A percentile compares a stretch with the other conserved stretches of the same genome.
Evolutionary conservation across 345 rosid genomes (phyloP).

Genomic region (Capsella bursapastoris): DNA sequence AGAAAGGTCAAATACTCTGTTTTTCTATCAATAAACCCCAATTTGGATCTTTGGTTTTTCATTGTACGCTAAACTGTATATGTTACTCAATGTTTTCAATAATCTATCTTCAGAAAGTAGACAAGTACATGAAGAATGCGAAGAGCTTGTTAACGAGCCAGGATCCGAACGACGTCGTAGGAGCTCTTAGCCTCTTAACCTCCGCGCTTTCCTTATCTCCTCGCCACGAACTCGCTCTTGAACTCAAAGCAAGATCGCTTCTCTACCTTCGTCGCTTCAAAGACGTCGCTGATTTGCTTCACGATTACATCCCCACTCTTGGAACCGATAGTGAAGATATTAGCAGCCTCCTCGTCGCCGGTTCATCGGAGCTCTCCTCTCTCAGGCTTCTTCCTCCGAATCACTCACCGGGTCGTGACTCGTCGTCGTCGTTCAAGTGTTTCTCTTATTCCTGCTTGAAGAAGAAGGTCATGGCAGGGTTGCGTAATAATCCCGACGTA

Average conservation of each 20-base stretch:
- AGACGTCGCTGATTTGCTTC: slow-evolving; percentile 15
- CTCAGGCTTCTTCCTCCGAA: not conserved
- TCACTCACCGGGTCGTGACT: slow-evolving; percentile 53
- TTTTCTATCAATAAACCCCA: too few relatives aligned
- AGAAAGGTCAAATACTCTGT: not conserved
- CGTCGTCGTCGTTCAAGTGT: slow-evolving; percentile 83
- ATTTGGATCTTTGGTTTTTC: not conserved
- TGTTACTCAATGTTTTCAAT: not conserved
- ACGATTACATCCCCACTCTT: not conserved
- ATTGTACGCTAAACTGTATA: not conserved
- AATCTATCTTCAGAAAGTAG: not conserved
- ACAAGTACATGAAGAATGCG: not conserved
- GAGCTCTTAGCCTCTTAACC: not conserved
- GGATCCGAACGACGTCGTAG: not conserved
- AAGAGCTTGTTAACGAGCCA: not conserved
- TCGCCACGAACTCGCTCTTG: slow-evolving; percentile 8
- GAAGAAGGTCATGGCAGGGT: slow-evolving; percentile 86
- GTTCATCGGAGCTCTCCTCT: not conserved
- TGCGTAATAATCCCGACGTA: slow-evolving; percentile 66
- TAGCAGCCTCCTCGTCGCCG: not conserved
- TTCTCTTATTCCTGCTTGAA: slow-evolving; percentile 83
- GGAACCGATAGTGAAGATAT: not conserved
- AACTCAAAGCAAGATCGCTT: slow-evolving; percentile 24
- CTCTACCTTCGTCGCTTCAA: slow-evolving; percentile 16
- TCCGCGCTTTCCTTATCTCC: not conserved